Evolutionary conservation across 257 asterid species (phyloP), one percentile per base, ranked within the genome.

Genomic region (Nicotiana tomentosiformis): DNA sequence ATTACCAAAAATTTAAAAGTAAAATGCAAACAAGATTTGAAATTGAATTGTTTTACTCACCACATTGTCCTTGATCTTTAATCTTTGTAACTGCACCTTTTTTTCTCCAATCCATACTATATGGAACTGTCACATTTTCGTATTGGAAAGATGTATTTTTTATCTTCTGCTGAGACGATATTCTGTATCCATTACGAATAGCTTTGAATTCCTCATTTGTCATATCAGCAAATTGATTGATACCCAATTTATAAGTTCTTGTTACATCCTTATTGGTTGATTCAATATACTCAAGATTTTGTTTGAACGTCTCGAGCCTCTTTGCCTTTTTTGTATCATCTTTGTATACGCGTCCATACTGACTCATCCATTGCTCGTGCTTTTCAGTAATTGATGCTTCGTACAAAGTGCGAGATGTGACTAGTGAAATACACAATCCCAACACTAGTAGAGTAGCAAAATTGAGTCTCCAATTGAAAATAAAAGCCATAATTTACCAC

Each of bases 191-290:
- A 1, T 83, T 86, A 20, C 78, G 85, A 17, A 83, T 29, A 0
- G 86, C 82, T 4, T 49, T 60, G 26, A 86, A 88, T 58, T 90
- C 93, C 14, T 84, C 82, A 2, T 72, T 66, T 0, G 85, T 85
- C 29, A 72, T 33, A 84, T 88, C 91, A 60, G 89, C 88, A 67
- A 86, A 88, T 30, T 66, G 12, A 70, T 90, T 90, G 51, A 87
- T 57, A 7, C 82, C 86, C 32, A 90, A 84, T 74, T 62, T 85
- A 82, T 84, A 90, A 4, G 84, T n/a, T 7, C 86, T 77, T 49
- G 76, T 16, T 33, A 35, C 83, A 0, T 68, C 83, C 12, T 35
- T 74, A 33, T 87, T 87, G n/a, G 83, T 57, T 1, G 81, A 81
- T n/a, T 84, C 77, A 5, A 90, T 88, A 77, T 78, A 90, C 55